A percentile compares a stretch with the other conserved stretches of the same genome.
Conservation (phyloP, 2,329 filamentous ascomycete species). For the Botrytis sinoallii region DNA sequence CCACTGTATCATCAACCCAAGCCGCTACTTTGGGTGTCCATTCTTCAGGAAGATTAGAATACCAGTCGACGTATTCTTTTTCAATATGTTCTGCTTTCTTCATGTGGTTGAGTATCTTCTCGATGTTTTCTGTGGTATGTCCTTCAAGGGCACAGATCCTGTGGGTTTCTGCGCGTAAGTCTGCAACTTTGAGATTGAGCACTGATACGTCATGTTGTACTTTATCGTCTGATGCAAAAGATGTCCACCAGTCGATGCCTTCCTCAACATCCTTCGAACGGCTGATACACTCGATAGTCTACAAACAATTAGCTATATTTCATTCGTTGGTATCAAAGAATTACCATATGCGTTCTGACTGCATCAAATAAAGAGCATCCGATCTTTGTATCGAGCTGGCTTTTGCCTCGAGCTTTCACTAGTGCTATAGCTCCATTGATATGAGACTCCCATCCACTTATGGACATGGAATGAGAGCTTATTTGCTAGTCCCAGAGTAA, state of each 20-base stretch:
- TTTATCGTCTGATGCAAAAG: constrained; percentile 47
- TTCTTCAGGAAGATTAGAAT: constrained; percentile 46
- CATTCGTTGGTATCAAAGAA: constrained; percentile 16
- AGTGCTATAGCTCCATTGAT: constrained; percentile 58
- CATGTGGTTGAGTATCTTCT: constrained; percentile 50
- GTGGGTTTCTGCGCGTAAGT: constrained; percentile 52
- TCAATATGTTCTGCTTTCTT: constrained; percentile 50
- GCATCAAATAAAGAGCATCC: constrained; percentile 56
- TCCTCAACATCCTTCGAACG: constrained; percentile 50
- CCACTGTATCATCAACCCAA: constrained; percentile 45
- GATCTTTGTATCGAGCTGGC: constrained; percentile 49
- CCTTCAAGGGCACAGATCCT: constrained; percentile 46
- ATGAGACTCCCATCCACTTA: constrained; percentile 58
- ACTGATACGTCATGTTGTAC: constrained; percentile 43
- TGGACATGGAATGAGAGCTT: constrained; percentile 51
- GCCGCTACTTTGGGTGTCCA: constrained; percentile 50
- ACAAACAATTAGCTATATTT: constrained; percentile 46
- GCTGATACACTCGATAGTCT: constrained; percentile 55
- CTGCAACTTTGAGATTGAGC: constrained; percentile 52
- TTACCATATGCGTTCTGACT: constrained; percentile 57
- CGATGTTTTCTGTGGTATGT: constrained; percentile 48
- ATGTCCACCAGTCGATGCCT: constrained; percentile 57
- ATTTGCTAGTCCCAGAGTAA: constrained; percentile 39
- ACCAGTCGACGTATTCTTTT: constrained; percentile 50
- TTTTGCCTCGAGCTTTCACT: constrained; percentile 52